Evolutionary conservation across 345 rosid species (phyloP).

Genomic region (Anastatica hierochuntica): DNA sequence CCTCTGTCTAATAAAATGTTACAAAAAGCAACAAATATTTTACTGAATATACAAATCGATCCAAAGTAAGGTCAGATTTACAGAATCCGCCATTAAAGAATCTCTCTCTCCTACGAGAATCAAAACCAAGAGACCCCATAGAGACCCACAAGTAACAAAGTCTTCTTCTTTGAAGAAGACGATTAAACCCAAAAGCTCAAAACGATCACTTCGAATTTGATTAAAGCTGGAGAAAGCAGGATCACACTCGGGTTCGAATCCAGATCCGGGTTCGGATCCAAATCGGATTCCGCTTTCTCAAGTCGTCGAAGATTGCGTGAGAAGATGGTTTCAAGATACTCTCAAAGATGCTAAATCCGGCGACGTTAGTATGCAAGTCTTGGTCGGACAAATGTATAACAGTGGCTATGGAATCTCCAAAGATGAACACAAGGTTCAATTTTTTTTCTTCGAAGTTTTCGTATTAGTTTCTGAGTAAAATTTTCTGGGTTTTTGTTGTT

Average conservation of each 20-base stretch:
- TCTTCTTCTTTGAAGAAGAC: too few relatives aligned
- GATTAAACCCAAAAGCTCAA: too few relatives aligned
- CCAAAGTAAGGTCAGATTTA: conserved; percentile 30
- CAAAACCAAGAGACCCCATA: too few relatives aligned
- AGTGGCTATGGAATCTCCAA: conserved; percentile 66
- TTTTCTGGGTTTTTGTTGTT: too few relatives aligned
- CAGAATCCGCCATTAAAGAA: neutral
- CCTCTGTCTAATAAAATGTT: too few relatives aligned
- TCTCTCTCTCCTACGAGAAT: too few relatives aligned
- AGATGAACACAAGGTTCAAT: too few relatives aligned
- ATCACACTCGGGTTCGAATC: conserved; percentile 29
- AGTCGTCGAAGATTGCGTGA: conserved; percentile 63
- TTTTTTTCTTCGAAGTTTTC: too few relatives aligned
- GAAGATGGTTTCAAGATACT: conserved; percentile 70
- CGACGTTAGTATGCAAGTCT: conserved; percentile 59
- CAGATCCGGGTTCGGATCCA: conserved; percentile 23
- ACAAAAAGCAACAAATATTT: too few relatives aligned
- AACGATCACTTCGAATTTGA: conserved; percentile 21
- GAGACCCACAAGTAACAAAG: too few relatives aligned
- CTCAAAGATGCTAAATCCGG: conserved; percentile 70
- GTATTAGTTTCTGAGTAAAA: too few relatives aligned
- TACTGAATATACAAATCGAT: neutral
- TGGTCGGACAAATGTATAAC: conserved; percentile 82
- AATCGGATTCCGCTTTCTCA: conserved; percentile 45
- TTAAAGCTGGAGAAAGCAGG: conserved; percentile 36